Base-by-base conservation (phyloP, 192 early-diverging fungal species). In the Coemansia sp. region DNA sequence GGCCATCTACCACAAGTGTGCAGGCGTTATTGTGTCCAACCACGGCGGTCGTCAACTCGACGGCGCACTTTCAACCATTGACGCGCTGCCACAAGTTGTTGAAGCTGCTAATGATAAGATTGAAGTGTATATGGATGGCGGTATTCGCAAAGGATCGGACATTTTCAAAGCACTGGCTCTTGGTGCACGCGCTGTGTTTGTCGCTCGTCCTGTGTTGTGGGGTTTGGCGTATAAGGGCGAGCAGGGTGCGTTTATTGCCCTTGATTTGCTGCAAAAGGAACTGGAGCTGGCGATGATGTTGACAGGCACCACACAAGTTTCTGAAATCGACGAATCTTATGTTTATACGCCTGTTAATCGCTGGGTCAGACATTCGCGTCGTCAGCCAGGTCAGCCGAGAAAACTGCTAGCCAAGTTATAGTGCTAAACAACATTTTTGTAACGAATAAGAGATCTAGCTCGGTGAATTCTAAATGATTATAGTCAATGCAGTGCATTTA, bases 41-140 rank as follows among this genome's bases (percentile, higher is more conserved):
- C 97, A 99, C 68, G 97, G 96, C 53, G 97, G 97, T 18, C 83
- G 97, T 5, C 97, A 99, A 75, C 74, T 99, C 51, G 97, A 98
- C 58, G 90, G 89, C 7, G 73, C 84, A 14, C 74, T 88, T 58
- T 83, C 88, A 5, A 88, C 87, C 3, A 90, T 98, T 61, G 96
- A 99, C 54, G 88, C 93, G 10, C 73, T 99, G 32, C 88, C 88
- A 11, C 94, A 97, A 60, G 91, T 96, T 18, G 84, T 95, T 70
- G 85, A 87, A 22, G 92, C 87, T 2, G 83, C 88, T n/a, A 82
- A 59, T 19, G 69, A 58, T 54, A 84, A 85, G 39, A 74, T 98
- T 24, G 93, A 97, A 71, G 87, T 99, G 12, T 98, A 89, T 66
- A 63, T 98, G 19, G 97, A 99, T 75, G 96, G 97, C 32, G 97